A percentile compares a stretch with the other conserved stretches of the same genome.
phyloP scores from a whole-genome alignment of 345 rosid species.

The Linum trigynum region DNA sequence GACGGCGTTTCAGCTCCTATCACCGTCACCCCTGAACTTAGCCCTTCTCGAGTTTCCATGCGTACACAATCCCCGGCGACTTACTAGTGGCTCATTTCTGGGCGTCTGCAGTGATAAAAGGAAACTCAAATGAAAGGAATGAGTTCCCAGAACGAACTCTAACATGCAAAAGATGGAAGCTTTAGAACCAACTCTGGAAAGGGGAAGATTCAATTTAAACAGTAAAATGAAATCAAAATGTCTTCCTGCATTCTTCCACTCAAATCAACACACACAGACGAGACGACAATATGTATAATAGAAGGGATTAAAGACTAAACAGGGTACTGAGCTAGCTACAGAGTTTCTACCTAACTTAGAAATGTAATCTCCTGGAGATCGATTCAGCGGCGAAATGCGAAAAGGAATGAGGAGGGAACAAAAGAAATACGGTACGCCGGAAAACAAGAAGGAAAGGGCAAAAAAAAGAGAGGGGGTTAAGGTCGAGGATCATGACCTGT shows the following conservation, averaged over 20 bases:
- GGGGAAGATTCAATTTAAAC: no score
- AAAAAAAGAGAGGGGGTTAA: not conserved
- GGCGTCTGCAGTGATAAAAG: conserved; percentile 21
- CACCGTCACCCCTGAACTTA: conserved; percentile 53
- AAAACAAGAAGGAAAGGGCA: no score
- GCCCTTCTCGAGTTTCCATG: conserved; percentile 56
- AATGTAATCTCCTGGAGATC: no score
- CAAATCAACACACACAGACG: not conserved
- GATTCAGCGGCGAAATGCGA: not conserved
- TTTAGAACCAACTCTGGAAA: no score
- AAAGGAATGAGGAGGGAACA: not conserved
- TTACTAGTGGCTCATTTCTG: conserved; percentile 13
- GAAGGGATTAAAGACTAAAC: no score
- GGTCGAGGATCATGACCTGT: conserved; percentile 37
- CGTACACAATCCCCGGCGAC: conserved; percentile 9
- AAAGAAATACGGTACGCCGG: not conserved
- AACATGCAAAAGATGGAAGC: no score
- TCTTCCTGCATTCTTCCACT: not conserved
- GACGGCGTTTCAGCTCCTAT: conserved; percentile 78
- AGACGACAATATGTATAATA: not conserved
- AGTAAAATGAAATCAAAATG: no score
- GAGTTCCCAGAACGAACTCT: not conserved
- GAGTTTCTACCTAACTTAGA: no score
- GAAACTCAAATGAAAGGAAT: not conserved
- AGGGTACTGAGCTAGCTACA: no score